phyloP scores from a whole-genome alignment of 768 basidiomycete species.

The Tephrocybe sp. region DNA sequence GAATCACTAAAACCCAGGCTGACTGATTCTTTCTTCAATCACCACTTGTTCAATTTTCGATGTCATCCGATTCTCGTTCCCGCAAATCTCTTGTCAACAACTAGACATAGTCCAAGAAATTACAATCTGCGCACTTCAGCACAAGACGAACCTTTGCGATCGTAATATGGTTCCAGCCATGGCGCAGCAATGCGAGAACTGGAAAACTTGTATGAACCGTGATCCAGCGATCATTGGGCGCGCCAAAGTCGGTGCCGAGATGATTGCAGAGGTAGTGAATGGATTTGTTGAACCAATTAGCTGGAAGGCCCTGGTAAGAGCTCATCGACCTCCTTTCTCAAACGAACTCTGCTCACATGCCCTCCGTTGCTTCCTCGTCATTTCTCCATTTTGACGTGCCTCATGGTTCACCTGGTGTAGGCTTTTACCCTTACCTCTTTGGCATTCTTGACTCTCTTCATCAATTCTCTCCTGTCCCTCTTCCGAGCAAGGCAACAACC shows the following conservation, averaged over 20 bases:
- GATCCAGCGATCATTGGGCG: slow-evolving; percentile 89
- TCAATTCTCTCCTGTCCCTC: slow-evolving; percentile 75
- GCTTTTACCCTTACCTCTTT: slow-evolving; percentile 73
- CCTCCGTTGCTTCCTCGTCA: not conserved
- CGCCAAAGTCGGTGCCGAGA: slow-evolving; percentile 87
- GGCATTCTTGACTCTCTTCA: slow-evolving; percentile 73
- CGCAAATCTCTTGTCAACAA: not conserved
- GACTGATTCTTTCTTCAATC: not conserved
- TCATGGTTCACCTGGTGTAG: slow-evolving; percentile 37
- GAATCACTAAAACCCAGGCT: not conserved
- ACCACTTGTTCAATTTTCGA: not conserved
- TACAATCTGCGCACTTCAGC: slow-evolving; percentile 75
- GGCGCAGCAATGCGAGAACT: slow-evolving; percentile 79
- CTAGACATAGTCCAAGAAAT: slow-evolving; percentile 93
- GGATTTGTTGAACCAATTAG: slow-evolving; percentile 96
- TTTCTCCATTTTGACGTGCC: not conserved
- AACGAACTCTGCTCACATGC: slow-evolving; percentile 14
- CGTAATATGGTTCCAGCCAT: slow-evolving; percentile 80
- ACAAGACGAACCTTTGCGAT: slow-evolving; percentile 81
- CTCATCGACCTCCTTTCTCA: not conserved
- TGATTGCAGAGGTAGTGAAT: slow-evolving; percentile 94
- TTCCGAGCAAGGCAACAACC: slow-evolving; percentile 68
- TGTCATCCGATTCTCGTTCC: not conserved
- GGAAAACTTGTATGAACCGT: slow-evolving; percentile 95
- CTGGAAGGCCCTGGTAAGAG: slow-evolving; percentile 92